These are phyloP conservation scores for Brasilioporus rufonigricans DNA, from an alignment of 768 basidiomycete genomes.

Conservation along the genomic window DNA sequence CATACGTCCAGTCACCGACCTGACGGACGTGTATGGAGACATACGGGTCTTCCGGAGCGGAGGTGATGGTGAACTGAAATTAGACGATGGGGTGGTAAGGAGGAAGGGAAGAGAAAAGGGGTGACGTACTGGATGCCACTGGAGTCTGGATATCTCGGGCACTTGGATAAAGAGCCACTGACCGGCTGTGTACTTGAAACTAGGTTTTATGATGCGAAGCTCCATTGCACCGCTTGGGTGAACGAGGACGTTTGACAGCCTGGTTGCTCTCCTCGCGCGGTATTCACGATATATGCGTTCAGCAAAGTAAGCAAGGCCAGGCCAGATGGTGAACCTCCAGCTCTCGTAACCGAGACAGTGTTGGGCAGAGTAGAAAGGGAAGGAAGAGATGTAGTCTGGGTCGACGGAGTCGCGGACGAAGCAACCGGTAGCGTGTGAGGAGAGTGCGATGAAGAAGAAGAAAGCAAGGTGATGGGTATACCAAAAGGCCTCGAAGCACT, in stretches of 20 bases:
- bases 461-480: constrained; percentile 94
- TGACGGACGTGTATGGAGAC: constrained; percentile 92
- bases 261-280: constrained; percentile 73
- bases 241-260: constrained; percentile 80
- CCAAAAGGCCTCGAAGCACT: constrained; percentile 96
- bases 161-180: constrained; percentile 92
- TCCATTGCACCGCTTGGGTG: constrained; percentile 95
- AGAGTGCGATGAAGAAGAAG: constrained; percentile 91
- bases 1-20: constrained; percentile 85
- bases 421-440: constrained; percentile 89
- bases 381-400: constrained; percentile 64
- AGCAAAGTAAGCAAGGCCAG: constrained; percentile 84
- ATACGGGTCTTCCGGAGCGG: constrained; percentile 92
- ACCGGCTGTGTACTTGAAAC: constrained; percentile 87
- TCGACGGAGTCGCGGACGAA: constrained; percentile 85
- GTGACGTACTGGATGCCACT: constrained; percentile 93
- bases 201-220: constrained; percentile 86
- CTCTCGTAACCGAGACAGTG: constrained; percentile 90
- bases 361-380: constrained; percentile 87
- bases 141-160: constrained; percentile 77
- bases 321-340: constrained; percentile 93
- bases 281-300: constrained; percentile 85
- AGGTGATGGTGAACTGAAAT: constrained; percentile 88
- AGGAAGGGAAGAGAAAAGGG: background rate
- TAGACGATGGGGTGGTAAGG: background rate